Conservation (phyloP, 2,329 filamentous ascomycete genomes). For the Ilyonectria mors-panacis region DNA sequence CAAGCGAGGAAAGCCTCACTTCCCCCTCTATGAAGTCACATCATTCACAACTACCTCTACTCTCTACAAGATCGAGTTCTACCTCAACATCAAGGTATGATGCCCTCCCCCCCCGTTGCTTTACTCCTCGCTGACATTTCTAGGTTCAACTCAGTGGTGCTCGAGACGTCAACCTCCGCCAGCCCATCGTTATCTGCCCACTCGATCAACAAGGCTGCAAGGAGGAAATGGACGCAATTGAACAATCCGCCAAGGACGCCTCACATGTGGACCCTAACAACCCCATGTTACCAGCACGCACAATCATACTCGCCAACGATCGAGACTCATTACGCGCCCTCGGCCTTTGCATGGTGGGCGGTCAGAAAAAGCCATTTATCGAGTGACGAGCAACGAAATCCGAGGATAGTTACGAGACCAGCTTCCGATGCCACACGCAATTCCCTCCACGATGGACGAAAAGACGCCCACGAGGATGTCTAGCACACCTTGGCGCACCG, state of each 20-base stretch:
- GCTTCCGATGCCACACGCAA: constrained; percentile 30
- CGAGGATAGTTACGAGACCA: constrained; percentile 33
- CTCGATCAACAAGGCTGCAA: constrained; percentile 96
- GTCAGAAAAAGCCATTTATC: constrained; percentile 76
- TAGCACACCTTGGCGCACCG: constrained; percentile 32
- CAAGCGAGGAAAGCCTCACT: constrained; percentile 86
- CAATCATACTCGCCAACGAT: constrained; percentile 85
- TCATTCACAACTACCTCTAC: constrained; percentile 96
- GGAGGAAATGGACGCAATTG: constrained; percentile 98
- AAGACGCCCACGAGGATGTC: constrained; percentile 31
- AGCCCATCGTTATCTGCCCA: constrained; percentile 96
- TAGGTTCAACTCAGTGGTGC: constrained; percentile 91
- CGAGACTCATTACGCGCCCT: constrained; percentile 73
- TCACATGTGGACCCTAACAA: constrained; percentile 89
- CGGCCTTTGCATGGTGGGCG: constrained; percentile 74
- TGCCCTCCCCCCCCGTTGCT: background rate
- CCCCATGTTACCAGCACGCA: constrained; percentile 90
- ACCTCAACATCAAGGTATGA: constrained; percentile 89
- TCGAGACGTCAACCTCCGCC: constrained; percentile 88
- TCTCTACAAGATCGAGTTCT: constrained; percentile 99
- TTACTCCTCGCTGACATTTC: constrained; percentile 40
- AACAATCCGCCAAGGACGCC: constrained; percentile 94
- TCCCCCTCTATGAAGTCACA: constrained; percentile 88
- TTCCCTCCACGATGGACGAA: constrained; percentile 29
- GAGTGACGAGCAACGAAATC: constrained; percentile 59